phyloP scores from a whole-genome alignment of 2,329 filamentous ascomycete genomes.

The Alternaria sp. region DNA sequence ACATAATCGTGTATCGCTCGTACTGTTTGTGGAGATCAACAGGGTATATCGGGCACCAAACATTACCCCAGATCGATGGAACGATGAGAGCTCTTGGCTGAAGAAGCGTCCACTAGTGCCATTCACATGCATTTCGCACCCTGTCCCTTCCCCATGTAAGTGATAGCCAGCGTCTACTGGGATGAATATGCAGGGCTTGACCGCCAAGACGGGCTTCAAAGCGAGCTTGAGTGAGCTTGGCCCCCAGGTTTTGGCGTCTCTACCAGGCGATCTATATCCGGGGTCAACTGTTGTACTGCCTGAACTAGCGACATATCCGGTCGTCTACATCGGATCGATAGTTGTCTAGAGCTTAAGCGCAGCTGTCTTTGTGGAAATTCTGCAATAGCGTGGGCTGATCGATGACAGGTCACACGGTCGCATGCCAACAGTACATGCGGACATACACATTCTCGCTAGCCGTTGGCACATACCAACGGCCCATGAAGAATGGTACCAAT shows the following conservation, averaged over 20 bases:
- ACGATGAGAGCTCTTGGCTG: constrained; percentile 17
- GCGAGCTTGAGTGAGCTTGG: constrained; percentile 39
- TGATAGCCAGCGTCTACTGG: constrained; percentile 24
- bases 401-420: constrained; percentile 17
- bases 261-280: constrained; percentile 32
- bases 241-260: constrained; percentile 38
- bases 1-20: constrained; percentile 24
- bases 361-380: constrained; percentile 1
- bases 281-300: constrained; percentile 41
- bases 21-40: constrained; percentile 18
- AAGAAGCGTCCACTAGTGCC: constrained; percentile 24
- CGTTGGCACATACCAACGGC: constrained; percentile 14
- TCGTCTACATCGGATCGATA: constrained; percentile 14
- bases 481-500: constrained; percentile 26
- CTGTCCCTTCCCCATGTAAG: constrained; percentile 32
- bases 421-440: constrained; percentile 17
- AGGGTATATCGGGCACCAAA: constrained; percentile 28
- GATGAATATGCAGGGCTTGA: constrained; percentile 33
- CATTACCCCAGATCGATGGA: constrained; percentile 2
- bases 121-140: constrained; percentile 22
- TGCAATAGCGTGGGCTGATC: neutral
- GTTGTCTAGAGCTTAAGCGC: constrained; percentile 3
- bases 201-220: constrained; percentile 20
- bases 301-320: constrained; percentile 24
- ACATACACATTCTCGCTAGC: constrained; percentile 7